Conservation (phyloP, 1,139 yeast species). For the Debaryomyces singareniensis region DNA sequence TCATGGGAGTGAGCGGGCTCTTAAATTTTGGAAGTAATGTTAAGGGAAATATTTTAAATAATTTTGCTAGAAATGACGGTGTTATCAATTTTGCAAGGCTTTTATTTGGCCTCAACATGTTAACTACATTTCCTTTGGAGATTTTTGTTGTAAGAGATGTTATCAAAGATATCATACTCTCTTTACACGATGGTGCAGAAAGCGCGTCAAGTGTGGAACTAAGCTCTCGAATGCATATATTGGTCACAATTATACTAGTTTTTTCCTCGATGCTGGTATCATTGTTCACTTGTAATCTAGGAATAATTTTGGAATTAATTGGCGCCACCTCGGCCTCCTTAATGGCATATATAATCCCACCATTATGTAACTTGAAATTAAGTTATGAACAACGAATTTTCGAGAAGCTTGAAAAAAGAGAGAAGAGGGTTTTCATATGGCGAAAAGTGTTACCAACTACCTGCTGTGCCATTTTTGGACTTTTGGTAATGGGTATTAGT, state of each 20-base stretch:
- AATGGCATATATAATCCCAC: conserved; percentile 90
- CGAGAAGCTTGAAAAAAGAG: conserved; percentile 23
- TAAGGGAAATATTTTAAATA: conserved; percentile 81
- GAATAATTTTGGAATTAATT: conserved; percentile 79
- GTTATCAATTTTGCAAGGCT: conserved; percentile 80
- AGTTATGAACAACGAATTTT: conserved; percentile 40
- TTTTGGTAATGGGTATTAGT: conserved; percentile 69
- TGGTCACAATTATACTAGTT: conserved; percentile 64
- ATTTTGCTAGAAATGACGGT: conserved; percentile 69
- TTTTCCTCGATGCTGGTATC: conserved; percentile 71
- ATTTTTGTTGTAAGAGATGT: conserved; percentile 87
- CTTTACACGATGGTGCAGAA: conserved; percentile 14
- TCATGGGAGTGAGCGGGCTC: conserved; percentile 79
- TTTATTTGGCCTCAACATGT: conserved; percentile 90
- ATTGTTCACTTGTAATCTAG: conserved; percentile 78
- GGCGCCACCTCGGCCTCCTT: conserved; percentile 92
- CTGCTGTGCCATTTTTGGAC: conserved; percentile 65
- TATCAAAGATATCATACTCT: conserved; percentile 31
- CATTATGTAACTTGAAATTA: conserved; percentile 69
- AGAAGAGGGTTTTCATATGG: conserved; percentile 22
- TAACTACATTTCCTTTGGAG: conserved; percentile 88
- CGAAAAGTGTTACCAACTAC: conserved; percentile 46
- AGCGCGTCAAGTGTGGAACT: conserved; percentile 37
- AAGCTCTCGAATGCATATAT: conserved; percentile 46
- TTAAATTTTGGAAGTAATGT: conserved; percentile 70